Evolutionary conservation across 768 basidiomycete species (phyloP), one percentile per base, ranked within the genome.

Genomic region (Suillus fuscotomentosus): DNA sequence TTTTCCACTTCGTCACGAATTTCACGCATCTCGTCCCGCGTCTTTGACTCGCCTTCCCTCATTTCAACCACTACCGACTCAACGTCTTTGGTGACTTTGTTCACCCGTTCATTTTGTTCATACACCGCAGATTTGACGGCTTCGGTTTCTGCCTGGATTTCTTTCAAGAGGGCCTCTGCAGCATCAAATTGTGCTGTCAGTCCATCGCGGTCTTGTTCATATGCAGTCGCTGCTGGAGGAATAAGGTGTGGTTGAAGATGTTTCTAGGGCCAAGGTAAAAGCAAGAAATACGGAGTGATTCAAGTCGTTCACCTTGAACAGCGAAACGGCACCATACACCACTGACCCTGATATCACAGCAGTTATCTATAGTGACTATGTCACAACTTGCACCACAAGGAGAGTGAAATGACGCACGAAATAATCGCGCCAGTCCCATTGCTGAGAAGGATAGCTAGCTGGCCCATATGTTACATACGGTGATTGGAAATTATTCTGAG

Each of bases 351-450:
- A 95, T 20, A 99, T 81, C 41, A 98, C 90, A 14, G 91, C 89
- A 74, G 96, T 94, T 70, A 99, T 96, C 96, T 98, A 72, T 9
- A 8, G 22, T 34, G 39, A 15, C 57, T 69, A 73, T 68, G 60
- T 20, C 31, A 42, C 13, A n/a, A 24, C 2, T 2, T 14, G 10
- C 31, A 31, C 20, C 10, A 20, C 53, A 31, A 0, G 36, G 17
- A 41, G 59, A 17, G 54, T 47, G 31, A 31, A 41, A 50, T 42
- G 22, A 80, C 92, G 72, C 72, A 96, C 95, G 75, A 99, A 99
- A 76, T 97, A 94, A 78, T 99, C 97, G 64, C 96, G 83, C 97
- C 97, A 99, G 75, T 99, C 97, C 86, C 92, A 88, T 64, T 80
- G 81, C 10, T 84, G 86, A 27, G 78, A 71, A 31, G 76, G 77